These are phyloP conservation scores for Taphrina wiesneri DNA, from an alignment of 1,139 yeast genomes.

Conservation along the genomic window DNA sequence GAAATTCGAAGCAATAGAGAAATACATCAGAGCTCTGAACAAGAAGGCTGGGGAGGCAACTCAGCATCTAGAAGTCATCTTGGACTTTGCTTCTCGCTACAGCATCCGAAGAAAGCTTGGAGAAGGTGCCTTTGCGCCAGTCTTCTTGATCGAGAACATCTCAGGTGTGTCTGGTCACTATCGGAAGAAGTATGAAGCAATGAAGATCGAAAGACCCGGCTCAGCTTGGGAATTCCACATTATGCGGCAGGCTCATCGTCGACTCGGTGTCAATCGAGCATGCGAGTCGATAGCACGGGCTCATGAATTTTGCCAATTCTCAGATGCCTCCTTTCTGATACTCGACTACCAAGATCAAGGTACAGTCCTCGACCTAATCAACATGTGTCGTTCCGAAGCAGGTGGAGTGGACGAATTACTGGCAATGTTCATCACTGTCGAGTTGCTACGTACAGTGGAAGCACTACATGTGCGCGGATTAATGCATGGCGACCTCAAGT, in stretches of 20 bases:
- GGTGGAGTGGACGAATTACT: constrained; percentile 60
- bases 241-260: constrained; percentile 50
- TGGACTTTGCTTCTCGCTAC: constrained; percentile 55
- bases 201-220: constrained; percentile 72
- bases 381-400: constrained; percentile 43
- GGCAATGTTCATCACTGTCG: constrained; percentile 63
- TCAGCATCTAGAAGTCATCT: constrained; percentile 48
- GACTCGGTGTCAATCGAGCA: constrained; percentile 40
- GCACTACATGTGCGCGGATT: constrained; percentile 64
- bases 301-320: constrained; percentile 57
- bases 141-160: constrained; percentile 66
- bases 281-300: constrained; percentile 55
- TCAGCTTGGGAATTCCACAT: constrained; percentile 83
- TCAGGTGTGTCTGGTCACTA: constrained; percentile 47
- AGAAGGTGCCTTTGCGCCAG: constrained; percentile 77
- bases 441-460: constrained; percentile 62
- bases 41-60: constrained; percentile 45
- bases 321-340: constrained; percentile 73
- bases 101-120: constrained; percentile 63
- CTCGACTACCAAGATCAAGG: constrained; percentile 74
- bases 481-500: constrained; percentile 81
- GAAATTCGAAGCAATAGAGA: constrained; percentile 47
- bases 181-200: constrained; percentile 53
- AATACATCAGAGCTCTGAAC: constrained; percentile 44
- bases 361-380: constrained; percentile 71